A percentile compares a stretch with the other conserved stretches of the same genome.
Evolutionary conservation across 768 basidiomycete species (phyloP).

Genomic region (Mycena maculata): DNA sequence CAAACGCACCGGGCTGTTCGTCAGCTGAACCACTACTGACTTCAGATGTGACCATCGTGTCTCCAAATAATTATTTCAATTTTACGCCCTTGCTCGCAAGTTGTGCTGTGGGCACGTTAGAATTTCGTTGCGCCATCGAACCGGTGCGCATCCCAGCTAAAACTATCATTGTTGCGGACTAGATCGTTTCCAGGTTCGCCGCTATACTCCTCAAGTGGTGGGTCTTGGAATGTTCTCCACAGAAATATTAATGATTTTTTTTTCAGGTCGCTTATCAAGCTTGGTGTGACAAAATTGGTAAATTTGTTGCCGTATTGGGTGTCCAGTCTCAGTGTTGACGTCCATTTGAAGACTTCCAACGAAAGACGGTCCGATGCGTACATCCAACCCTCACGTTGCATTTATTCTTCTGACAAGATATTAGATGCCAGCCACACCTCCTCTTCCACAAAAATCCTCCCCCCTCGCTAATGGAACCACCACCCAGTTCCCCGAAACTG

Average conservation of each 20-base stretch:
- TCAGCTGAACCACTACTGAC: conserved; percentile 2
- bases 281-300: conserved; percentile 81
- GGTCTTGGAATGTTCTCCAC: conserved; percentile 30
- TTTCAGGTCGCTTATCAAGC: conserved; percentile 73
- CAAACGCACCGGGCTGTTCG: conserved; percentile 1
- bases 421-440: conserved; percentile 73
- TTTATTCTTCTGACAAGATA: background rate
- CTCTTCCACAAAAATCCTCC: conserved; percentile 46
- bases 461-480: conserved; percentile 23
- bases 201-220: conserved; percentile 68
- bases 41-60: conserved; percentile 73
- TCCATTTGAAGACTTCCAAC: conserved; percentile 62
- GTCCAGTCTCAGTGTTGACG: background rate
- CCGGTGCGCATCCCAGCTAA: conserved; percentile 61
- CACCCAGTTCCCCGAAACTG: conserved; percentile 35
- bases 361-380: conserved; percentile 70
- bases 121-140: conserved; percentile 84
- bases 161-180: background rate
- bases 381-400: conserved; percentile 38
- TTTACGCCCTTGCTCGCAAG: conserved; percentile 76
- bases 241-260: background rate
- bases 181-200: conserved; percentile 55
- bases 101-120: conserved; percentile 85
- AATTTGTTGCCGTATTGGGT: conserved; percentile 21
- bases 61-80: conserved; percentile 76